Base-by-base conservation (phyloP, 805 yeast genomes). In the Candida ipomoeae region DNA sequence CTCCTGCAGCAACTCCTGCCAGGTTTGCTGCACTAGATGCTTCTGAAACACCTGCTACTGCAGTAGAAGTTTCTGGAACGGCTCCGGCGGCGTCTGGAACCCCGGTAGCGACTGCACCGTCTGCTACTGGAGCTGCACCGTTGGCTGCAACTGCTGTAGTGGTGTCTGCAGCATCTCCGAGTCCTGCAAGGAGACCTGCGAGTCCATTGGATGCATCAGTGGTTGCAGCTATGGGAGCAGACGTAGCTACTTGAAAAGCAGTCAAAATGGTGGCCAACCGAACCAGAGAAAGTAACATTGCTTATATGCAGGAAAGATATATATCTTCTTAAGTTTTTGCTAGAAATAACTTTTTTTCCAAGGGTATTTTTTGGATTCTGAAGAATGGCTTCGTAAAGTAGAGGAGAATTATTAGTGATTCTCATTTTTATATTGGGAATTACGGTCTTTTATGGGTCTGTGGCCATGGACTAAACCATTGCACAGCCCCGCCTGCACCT, bases 151-250 rank as follows among this genome's bases (percentile, higher is more conserved):
- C 13, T 6, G 42, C 35, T 17, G 48, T 26, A 4, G 34, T 17
- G 14, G 17, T 29, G 20, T 29, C 32, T 5, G 44, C 34, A 3
- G 40, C 40, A 14, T 46, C 53, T 35, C 44, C 36, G 10, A 51
- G 46, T n/a, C 40, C 44, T 13, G 38, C 48, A 32, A 48, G 46
- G 17, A 48, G 37, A 11, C 26, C 47, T 6, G 49, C 54, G 5
- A 38, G 7, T 8, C 34, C 40, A 8, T 44, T 44, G 18, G 40
- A 38, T 7, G 47, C 15, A 31, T 49, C 44, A 2, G 54, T 41
- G 13, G 54, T 51, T 1, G 47, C 47, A 7, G 46, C 26, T 11
- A 46, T 37, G 5, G 51, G 50, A 2, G 44, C 48, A 3, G 51
- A 43, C 2, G 47, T 7, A 5, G 49, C 36, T 6, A 47, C 13